Evolutionary conservation across 2,329 filamentous ascomycete species (phyloP).

Genomic region (Ophiostoma populinum): DNA sequence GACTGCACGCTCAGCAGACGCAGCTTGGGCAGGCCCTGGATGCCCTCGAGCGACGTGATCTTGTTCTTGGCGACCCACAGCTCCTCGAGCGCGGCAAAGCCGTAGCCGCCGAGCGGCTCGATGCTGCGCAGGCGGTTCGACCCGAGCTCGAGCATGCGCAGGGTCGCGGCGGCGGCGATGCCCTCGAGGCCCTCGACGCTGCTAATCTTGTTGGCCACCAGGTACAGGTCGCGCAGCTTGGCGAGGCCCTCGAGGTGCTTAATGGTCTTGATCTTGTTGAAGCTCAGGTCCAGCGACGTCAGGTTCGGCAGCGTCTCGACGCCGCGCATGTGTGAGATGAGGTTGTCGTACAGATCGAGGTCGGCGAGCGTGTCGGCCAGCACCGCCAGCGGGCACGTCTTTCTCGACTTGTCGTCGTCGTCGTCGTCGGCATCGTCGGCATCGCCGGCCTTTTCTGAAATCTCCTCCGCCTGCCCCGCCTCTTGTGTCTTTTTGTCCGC

Average conservation of each 20-base stretch:
- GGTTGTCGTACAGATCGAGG: slow-evolving; percentile 91
- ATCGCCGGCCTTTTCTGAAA: slow-evolving; percentile 18
- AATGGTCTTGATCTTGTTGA: slow-evolving; percentile 99
- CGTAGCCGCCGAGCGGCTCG: slow-evolving; percentile 56
- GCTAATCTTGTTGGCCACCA: slow-evolving; percentile 88
- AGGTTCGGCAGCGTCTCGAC: slow-evolving; percentile 64
- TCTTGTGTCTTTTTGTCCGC: neutral
- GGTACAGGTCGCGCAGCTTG: slow-evolving; percentile 67
- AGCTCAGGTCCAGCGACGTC: slow-evolving; percentile 73
- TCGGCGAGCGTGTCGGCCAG: slow-evolving; percentile 57
- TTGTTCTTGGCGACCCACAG: slow-evolving; percentile 35
- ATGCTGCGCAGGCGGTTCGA: slow-evolving; percentile 73
- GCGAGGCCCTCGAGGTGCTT: slow-evolving; percentile 67
- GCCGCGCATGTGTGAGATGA: slow-evolving; percentile 72
- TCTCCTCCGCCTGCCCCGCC: too few species aligned
- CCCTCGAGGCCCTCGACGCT: slow-evolving; percentile 72
- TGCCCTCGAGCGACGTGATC: slow-evolving; percentile 16
- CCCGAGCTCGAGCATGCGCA: slow-evolving; percentile 76
- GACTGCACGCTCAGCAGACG: slow-evolving; percentile 87
- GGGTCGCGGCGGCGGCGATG: slow-evolving; percentile 28
- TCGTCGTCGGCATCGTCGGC: neutral
- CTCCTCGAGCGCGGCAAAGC: slow-evolving; percentile 80
- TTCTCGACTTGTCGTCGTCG: slow-evolving; percentile 21
- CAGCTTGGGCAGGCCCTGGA: slow-evolving; percentile 51
- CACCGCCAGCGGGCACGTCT: slow-evolving; percentile 28